These are phyloP conservation scores for Cladorrhinum samala DNA, from an alignment of 495 filamentous ascomycete genomes.

Conservation along the genomic window DNA sequence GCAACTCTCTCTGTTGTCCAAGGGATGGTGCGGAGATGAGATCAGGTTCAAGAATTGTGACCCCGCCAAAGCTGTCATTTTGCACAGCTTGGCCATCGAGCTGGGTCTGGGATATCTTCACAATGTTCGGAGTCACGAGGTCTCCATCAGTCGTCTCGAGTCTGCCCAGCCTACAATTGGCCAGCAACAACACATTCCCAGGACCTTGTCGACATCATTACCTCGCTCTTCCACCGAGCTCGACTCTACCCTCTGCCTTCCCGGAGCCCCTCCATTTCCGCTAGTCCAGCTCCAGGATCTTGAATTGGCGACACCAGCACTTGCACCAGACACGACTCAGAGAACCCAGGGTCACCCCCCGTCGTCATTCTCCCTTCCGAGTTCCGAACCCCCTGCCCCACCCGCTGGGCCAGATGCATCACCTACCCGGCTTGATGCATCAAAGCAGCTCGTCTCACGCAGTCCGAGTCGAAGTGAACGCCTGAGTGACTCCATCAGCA, in stretches of 20 bases:
- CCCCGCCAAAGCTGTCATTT: conserved; percentile 19
- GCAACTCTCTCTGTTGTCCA: conserved; percentile 22
- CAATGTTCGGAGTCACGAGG: conserved; percentile 15
- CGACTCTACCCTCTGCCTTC: conserved; percentile 9
- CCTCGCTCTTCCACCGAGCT: conserved; percentile 15
- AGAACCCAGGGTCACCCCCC: no score
- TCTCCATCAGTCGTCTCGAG: conserved; percentile 18
- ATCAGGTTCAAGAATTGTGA: conserved; percentile 28
- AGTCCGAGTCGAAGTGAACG: conserved; percentile 23
- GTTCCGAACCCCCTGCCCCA: no score
- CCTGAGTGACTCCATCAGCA: conserved; percentile 26
- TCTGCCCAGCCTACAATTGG: neutral
- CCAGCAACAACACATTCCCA: neutral
- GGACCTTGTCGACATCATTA: conserved; percentile 1
- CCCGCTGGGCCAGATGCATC: no score
- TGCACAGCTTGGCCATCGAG: conserved; percentile 23
- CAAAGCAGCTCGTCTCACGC: conserved; percentile 13
- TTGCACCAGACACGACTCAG: no score
- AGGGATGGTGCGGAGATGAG: conserved; percentile 25
- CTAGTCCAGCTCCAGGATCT: neutral
- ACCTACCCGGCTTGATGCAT: no score
- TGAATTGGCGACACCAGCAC: neutral
- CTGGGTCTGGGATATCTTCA: conserved; percentile 22
- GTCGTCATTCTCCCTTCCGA: no score
- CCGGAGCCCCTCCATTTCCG: neutral